Evolutionary conservation across 768 basidiomycete species (phyloP).

Genomic region (Chalciporus pseudorubinellus): DNA sequence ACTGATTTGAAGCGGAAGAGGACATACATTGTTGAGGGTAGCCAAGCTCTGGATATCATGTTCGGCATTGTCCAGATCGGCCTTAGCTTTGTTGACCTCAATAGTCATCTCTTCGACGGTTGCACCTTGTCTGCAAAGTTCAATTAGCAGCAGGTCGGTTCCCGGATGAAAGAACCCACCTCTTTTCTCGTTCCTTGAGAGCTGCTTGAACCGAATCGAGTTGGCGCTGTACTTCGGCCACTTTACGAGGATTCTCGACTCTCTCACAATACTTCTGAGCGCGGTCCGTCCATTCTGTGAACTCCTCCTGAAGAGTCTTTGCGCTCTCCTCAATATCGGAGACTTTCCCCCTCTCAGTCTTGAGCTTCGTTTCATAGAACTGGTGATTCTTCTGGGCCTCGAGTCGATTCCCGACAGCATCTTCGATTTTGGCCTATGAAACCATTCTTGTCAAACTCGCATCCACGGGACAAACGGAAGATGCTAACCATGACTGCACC

Average conservation of each 20-base stretch:
- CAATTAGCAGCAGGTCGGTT: slow-evolving; percentile 1
- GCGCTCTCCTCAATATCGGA: slow-evolving; percentile 43
- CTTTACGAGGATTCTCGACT: slow-evolving; percentile 55
- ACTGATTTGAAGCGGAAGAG: not conserved
- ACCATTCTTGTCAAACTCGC: not conserved
- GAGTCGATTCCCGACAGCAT: slow-evolving; percentile 48
- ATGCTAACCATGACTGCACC: slow-evolving; percentile 43
- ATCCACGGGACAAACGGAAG: not conserved
- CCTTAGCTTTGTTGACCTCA: slow-evolving; percentile 64
- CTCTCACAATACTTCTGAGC: slow-evolving; percentile 63
- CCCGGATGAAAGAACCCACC: slow-evolving; percentile 36
- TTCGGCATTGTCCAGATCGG: slow-evolving; percentile 56
- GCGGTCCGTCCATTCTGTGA: slow-evolving; percentile 60
- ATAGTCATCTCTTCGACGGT: slow-evolving; percentile 74
- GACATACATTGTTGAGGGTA: slow-evolving; percentile 59
- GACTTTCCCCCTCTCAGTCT: slow-evolving; percentile 46
- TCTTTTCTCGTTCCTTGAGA: slow-evolving; percentile 62
- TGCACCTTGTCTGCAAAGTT: slow-evolving; percentile 59
- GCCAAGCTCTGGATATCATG: slow-evolving; percentile 62
- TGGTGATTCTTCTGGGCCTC: slow-evolving; percentile 46
- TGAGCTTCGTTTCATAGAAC: slow-evolving; percentile 53
- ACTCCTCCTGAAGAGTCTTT: slow-evolving; percentile 58
- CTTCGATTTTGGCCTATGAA: slow-evolving; percentile 47
- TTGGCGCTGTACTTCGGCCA: slow-evolving; percentile 53
- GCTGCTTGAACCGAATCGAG: slow-evolving; percentile 64